A percentile compares a stretch with the other conserved stretches of the same genome.
phyloP scores from a whole-genome alignment of 306 rosid species.

The Castanopsis chinensis region DNA sequence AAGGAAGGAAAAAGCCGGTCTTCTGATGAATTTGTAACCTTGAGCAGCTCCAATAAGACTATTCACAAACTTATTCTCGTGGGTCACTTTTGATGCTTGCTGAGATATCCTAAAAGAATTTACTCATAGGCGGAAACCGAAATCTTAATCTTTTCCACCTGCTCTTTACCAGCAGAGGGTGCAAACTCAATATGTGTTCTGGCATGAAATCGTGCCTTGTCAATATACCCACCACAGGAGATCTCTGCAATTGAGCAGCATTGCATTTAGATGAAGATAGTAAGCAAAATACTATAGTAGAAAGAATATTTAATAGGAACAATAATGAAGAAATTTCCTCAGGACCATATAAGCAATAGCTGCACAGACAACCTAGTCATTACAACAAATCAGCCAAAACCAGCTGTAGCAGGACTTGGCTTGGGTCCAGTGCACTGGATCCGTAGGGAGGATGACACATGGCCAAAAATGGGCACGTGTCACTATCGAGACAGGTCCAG shows the following conservation, averaged over 20 bases:
- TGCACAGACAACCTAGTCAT: no score
- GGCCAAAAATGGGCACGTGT: no score
- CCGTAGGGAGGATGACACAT: no score
- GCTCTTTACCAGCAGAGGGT: conserved; percentile 68
- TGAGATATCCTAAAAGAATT: conserved; percentile 21
- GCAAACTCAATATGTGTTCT: conserved; percentile 72
- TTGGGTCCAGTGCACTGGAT: no score
- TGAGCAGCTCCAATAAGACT: conserved; percentile 4
- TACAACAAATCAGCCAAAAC: not conserved
- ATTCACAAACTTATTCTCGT: conserved; percentile 14
- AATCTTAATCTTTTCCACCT: conserved; percentile 69
- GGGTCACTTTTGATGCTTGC: conserved; percentile 11
- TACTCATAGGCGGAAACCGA: conserved; percentile 27
- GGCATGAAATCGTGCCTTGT: conserved; percentile 92
- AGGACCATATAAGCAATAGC: not conserved
- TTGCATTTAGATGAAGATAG: conserved; percentile 2
- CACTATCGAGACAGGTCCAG: no score
- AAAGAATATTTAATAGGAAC: not conserved
- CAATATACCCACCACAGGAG: conserved; percentile 76
- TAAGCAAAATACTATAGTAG: conserved; percentile 11
- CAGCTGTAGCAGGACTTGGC: not conserved
- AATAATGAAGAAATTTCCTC: not conserved
- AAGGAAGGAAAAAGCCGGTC: not conserved
- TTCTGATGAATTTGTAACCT: conserved; percentile 5
- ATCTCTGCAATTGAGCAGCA: conserved; percentile 55